Base-by-base conservation (phyloP, 2,329 filamentous ascomycete species). In the Arthrinium puccinioides region DNA sequence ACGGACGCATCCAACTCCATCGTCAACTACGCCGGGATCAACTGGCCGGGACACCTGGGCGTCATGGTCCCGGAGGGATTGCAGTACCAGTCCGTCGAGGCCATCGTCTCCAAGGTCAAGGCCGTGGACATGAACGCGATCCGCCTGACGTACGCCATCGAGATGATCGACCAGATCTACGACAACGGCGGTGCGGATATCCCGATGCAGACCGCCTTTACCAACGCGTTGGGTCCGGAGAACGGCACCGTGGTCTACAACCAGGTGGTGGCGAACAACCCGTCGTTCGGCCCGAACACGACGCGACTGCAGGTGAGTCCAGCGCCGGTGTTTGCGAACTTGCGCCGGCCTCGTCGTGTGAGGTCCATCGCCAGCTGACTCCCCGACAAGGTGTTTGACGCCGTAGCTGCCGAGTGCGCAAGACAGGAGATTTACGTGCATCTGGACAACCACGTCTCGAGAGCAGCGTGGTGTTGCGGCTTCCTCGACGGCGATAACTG, bases 41-140 rank as follows among this genome's bases (percentile, higher is more conserved):
- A 82, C 46, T 82, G 76, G 77, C 74, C 76, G 0, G 77, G 75
- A 1, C 69, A 73, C 13, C 68, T 66, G 30, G 75, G 79, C 30
- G 66, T 71, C n/a, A 81, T 82, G 76, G 64, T 82, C 1, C 77
- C 76, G 0, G 77, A 82, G 44, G 78, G 78, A 4, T 63, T 82
- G 3, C 75, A 79, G 50, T 79, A 79, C 54, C 68, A 70, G 24
- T 79, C 76, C 0, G 64, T 82, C 32, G 59, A 63, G 25, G 59
- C 55, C 7, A 71, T 82, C 24, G 68, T 79, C 1, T 55, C 66
- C 4, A 70, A 70, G 55, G 66, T 80, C 48, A 78, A 76, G 48
- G 67, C 67, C 41, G 50, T 79, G 1, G 76, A 76, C 13, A 74
- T 82, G 63, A 82, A 82, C 48, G 69, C 73, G 2, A 70, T 82